Conservation (phyloP, 768 basidiomycete genomes). For the Sistotremastrum suecicum region DNA sequence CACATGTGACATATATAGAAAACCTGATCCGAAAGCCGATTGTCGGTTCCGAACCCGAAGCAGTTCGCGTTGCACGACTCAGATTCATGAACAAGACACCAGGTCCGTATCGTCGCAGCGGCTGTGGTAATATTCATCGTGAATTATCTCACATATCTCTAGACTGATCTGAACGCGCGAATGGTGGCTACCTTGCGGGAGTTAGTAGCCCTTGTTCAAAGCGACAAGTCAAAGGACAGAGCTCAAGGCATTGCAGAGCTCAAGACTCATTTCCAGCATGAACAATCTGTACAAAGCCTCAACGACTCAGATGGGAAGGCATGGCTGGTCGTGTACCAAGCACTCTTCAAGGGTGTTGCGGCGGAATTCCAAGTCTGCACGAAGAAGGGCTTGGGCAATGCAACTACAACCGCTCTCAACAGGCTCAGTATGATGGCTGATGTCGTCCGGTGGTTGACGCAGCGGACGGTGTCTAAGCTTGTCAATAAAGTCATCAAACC, state of each 20-base stretch:
- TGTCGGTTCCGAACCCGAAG: no score
- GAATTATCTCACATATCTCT: no score
- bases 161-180: no score
- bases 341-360: constrained; percentile 50
- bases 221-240: constrained; percentile 56
- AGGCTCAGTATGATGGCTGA: constrained; percentile 55
- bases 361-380: constrained; percentile 40
- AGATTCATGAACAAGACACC: no score
- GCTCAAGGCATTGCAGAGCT: constrained; percentile 45
- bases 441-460: constrained; percentile 59
- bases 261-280: constrained; percentile 34
- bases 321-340: constrained; percentile 62
- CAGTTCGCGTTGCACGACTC: no score
- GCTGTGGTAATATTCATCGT: no score
- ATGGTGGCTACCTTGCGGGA: no score
- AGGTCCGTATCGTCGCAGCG: no score
- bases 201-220: constrained; percentile 20
- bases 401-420: constrained; percentile 31
- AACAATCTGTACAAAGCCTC: constrained; percentile 26
- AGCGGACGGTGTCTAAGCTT: constrained; percentile 42
- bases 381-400: constrained; percentile 19
- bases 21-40: no score
- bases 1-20: no score
- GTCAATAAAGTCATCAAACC: constrained; percentile 39
- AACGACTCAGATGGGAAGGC: constrained; percentile 25